Evolutionary conservation across 2,329 filamentous ascomycete genomes (phyloP), one percentile per base, ranked within the genome.

Genomic region (Phyllosticta paracitricarpa): DNA sequence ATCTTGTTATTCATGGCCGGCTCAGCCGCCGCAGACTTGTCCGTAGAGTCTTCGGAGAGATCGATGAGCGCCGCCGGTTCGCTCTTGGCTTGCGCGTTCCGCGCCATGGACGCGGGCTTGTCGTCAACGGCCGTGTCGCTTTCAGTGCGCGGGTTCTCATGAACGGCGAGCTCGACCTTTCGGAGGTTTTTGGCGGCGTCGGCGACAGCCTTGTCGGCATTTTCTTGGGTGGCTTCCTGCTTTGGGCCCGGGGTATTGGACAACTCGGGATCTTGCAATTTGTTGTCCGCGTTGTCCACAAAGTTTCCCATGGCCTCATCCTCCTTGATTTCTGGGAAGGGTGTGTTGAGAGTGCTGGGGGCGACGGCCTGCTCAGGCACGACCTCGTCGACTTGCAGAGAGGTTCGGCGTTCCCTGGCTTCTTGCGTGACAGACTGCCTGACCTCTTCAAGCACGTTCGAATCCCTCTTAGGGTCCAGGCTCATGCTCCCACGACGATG

Each of bases 301-400:
- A 66, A 52, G n/a, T 28, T 48, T 25, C 63, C 63, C 54, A 63
- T 63, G 8, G 65, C 64, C 28, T 68, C 61, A 12, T 67, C 66
- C 54, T 68, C 63, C 62, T 61, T 69, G 63, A 63, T 63, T 58
- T 66, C 69, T 69, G 68, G 35, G 71, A 70, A 59, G 72, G 68
- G 6, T 71, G 70, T 56, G 68, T 70, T 28, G 73, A 71, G n/a
- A 70, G 71, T 63, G 66, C 72, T 65, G 33, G 72, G 72, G 59
- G 75, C 73, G 54, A 78, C 68, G 8, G 76, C 77, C 57, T 73
- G 68, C 66, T 78, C 76, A 55, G 77, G 76, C 6, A 78, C 70
- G 5, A 71, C 66, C 56, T 77, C 75, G 25, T 67, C 64, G 48
- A 76, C 67, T 17, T 68, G 67, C 9, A 68, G 65, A 63, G 72